Evolutionary conservation across 2,329 filamentous ascomycete species (phyloP).

Genomic region (Sporothrix brunneoviolacea): DNA sequence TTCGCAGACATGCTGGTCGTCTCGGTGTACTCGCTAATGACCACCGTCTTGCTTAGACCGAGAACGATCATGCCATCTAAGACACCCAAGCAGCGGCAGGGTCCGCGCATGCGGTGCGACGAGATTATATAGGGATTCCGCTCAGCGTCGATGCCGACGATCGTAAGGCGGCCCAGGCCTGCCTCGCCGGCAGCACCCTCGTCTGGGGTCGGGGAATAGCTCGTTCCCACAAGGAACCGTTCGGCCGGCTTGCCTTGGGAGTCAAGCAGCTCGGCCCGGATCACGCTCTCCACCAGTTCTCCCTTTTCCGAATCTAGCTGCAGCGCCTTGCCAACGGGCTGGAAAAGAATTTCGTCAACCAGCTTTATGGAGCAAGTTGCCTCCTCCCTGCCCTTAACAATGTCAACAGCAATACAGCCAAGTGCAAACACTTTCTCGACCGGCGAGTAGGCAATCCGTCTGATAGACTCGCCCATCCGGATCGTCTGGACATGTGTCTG

Average conservation of each 20-base stretch:
- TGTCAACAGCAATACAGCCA: constrained; percentile 71
- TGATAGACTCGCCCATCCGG: constrained; percentile 72
- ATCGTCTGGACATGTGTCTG: constrained; percentile 84
- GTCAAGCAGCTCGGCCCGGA: constrained; percentile 65
- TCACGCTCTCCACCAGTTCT: constrained; percentile 80
- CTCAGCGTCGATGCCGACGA: constrained; percentile 74
- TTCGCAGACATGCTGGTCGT: constrained; percentile 48
- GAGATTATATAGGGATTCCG: constrained; percentile 66
- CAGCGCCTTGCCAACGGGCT: constrained; percentile 64
- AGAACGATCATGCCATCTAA: constrained; percentile 74
- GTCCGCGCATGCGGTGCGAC: constrained; percentile 65
- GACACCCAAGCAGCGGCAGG: constrained; percentile 71
- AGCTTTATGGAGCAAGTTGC: constrained; percentile 78
- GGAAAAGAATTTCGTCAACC: constrained; percentile 85
- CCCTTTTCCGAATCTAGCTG: constrained; percentile 42
- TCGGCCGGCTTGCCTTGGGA: constrained; percentile 54
- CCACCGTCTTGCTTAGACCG: constrained; percentile 80
- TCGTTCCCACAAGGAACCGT: constrained; percentile 86
- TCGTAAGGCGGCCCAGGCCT: constrained; percentile 69
- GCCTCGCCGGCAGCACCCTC: constrained; percentile 37
- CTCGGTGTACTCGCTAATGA: constrained; percentile 50
- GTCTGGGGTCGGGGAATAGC: constrained; percentile 63
- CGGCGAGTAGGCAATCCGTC: constrained; percentile 79
- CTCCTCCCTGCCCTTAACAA: constrained; percentile 65
- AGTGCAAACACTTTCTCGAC: constrained; percentile 75